Conservation (phyloP, 345 rosid species). For the Camelina neglecta region DNA sequence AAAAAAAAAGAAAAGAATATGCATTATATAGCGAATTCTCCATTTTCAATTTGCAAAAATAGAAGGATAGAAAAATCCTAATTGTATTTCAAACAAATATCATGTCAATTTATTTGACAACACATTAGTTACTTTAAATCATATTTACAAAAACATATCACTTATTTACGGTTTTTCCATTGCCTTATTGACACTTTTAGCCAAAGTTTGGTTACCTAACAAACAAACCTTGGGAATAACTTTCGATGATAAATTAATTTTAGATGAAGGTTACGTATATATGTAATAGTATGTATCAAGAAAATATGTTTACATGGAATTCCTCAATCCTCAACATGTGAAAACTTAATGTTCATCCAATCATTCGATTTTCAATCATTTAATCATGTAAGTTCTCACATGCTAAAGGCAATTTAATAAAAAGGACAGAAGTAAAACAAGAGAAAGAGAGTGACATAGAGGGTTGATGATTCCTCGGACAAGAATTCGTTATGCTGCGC, state of each 20-base stretch:
- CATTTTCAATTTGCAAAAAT: neutral
- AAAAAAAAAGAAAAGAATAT: neutral
- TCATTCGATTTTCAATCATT: neutral
- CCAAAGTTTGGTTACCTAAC: neutral
- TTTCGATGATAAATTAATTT: neutral
- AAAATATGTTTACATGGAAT: neutral
- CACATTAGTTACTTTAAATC: neutral
- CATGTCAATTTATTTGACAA: neutral
- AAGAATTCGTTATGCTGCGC: constrained; percentile 3
- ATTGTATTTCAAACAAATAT: neutral
- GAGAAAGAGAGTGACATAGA: constrained; percentile 19
- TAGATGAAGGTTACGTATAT: neutral
- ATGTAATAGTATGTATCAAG: neutral
- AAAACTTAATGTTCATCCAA: neutral
- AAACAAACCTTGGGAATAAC: neutral
- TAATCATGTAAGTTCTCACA: neutral
- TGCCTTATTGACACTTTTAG: neutral
- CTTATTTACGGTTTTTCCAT: neutral
- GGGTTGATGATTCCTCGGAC: constrained; percentile 13
- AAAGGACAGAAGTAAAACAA: neutral
- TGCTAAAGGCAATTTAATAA: neutral
- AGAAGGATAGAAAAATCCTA: neutral
- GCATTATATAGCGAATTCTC: neutral
- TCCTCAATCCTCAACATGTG: constrained; percentile 4
- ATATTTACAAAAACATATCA: neutral